These are phyloP conservation scores for Cercospora zeae-maydis DNA, from an alignment of 2,329 filamentous ascomycete species.

Conservation along the genomic window DNA sequence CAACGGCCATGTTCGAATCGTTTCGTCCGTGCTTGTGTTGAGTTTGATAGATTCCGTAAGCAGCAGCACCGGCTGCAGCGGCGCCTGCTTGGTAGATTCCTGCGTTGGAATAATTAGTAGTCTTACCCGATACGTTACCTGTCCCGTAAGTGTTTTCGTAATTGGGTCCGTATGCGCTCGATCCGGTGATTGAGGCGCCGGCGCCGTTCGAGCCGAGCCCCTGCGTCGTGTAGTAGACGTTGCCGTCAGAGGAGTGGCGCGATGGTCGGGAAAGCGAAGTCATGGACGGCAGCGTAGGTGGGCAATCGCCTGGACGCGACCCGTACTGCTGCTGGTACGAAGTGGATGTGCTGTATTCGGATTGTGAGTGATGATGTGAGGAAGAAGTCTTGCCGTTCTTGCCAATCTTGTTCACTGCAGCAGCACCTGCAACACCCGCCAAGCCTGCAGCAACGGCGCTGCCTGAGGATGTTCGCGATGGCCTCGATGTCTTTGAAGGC, in stretches of 20 bases:
- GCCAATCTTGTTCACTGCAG: constrained; percentile 28
- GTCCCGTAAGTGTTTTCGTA: constrained; percentile 15
- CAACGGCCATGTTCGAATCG: constrained; percentile 16
- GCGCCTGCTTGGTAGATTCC: constrained; percentile 48
- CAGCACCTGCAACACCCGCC: constrained; percentile 44
- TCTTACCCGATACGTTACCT: constrained; percentile 39
- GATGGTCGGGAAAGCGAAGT: constrained; percentile 8
- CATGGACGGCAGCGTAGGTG: constrained; percentile 12
- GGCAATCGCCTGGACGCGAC: constrained; percentile 11
- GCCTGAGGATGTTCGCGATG: constrained; percentile 37
- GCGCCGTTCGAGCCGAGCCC: constrained; percentile 4
- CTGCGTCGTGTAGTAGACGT: constrained; percentile 19
- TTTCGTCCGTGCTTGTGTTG: constrained; percentile 32
- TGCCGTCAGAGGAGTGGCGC: constrained; percentile 22
- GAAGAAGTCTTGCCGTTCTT: constrained; percentile 15
- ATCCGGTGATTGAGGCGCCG: constrained; percentile 10
- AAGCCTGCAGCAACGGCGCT: constrained; percentile 36
- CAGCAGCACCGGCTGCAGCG: constrained; percentile 41
- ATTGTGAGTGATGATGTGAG: constrained; percentile 16
- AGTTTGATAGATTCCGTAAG: constrained; percentile 42
- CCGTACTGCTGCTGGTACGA: constrained; percentile 14
- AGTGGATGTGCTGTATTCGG: constrained; percentile 5
- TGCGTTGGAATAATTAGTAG: constrained; percentile 42
- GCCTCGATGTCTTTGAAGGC: constrained; percentile 13
- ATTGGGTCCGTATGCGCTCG: constrained; percentile 7